Evolutionary conservation across 192 early-diverging fungal species (phyloP).

Genomic region (Linnemannia schmuckeri): DNA sequence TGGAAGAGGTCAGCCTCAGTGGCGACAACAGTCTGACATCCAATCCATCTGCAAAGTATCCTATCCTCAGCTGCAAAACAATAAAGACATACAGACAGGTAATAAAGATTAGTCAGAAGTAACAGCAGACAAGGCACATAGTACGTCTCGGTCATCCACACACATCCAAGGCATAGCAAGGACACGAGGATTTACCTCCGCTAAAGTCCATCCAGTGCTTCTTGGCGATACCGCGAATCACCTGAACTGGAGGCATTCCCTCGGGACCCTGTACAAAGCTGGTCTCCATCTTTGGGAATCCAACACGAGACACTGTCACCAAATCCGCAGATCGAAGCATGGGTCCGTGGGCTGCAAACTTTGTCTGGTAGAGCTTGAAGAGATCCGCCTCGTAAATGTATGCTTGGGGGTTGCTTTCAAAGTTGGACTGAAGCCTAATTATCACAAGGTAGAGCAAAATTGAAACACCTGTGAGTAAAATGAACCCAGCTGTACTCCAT

Average conservation of each 20-base stretch:
- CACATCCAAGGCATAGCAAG: not conserved
- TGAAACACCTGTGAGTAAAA: not conserved
- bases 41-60: slow-evolving; percentile 63
- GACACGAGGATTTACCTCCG: slow-evolving; percentile 19
- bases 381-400: slow-evolving; percentile 56
- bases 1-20: slow-evolving; percentile 59
- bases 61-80: slow-evolving; percentile 28
- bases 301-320: slow-evolving; percentile 49
- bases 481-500: not conserved
- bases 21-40: slow-evolving; percentile 58
- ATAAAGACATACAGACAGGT: not conserved
- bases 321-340: slow-evolving; percentile 48
- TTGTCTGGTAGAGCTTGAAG: slow-evolving; percentile 59
- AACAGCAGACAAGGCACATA: not conserved
- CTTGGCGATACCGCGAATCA: slow-evolving; percentile 49
- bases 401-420: slow-evolving; percentile 51
- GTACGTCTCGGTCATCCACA: not conserved
- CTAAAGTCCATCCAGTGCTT: slow-evolving; percentile 55
- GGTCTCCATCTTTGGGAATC: slow-evolving; percentile 56
- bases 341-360: slow-evolving; percentile 56
- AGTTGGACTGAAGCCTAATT: slow-evolving; percentile 63
- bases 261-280: slow-evolving; percentile 31
- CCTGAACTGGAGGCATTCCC: slow-evolving; percentile 38
- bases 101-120: not conserved
- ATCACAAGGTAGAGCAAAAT: not conserved